Evolutionary conservation across 345 rosid genomes (phyloP).

Genomic region (Excoecaria agallocha): DNA sequence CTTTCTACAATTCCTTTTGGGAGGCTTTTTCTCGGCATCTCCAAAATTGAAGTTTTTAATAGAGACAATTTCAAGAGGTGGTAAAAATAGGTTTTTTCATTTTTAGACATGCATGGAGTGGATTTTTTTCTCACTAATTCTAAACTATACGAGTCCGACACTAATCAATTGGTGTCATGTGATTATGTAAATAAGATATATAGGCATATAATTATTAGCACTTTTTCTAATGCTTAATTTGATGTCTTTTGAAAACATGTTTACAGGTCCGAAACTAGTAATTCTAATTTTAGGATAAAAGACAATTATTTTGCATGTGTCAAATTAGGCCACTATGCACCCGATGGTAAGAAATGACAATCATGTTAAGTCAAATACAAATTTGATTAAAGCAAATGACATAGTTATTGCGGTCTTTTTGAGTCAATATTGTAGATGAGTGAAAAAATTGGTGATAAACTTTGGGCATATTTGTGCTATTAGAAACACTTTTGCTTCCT

Average conservation of each 20-base stretch:
- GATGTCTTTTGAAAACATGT: too few species aligned
- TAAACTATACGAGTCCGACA: accelerated
- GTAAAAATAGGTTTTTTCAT: background rate
- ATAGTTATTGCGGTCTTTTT: too few species aligned
- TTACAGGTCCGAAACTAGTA: too few species aligned
- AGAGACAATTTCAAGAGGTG: background rate
- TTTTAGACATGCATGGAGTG: background rate
- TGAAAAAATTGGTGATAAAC: background rate
- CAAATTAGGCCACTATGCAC: too few species aligned
- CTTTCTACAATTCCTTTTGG: too few species aligned
- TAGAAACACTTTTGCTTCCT: background rate
- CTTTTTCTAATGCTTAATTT: too few species aligned
- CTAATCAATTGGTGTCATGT: background rate
- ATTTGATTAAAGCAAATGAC: background rate
- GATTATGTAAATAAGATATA: background rate
- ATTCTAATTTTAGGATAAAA: too few species aligned
- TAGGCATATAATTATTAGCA: background rate
- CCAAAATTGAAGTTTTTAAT: background rate
- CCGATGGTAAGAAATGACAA: background rate
- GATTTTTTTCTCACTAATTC: background rate
- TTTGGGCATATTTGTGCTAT: background rate
- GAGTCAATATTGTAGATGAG: background rate
- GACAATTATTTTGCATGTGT: too few species aligned
- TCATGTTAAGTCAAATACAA: background rate
- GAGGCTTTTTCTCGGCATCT: background rate